Evolutionary conservation across 2,329 filamentous ascomycete species (phyloP).

Genomic region (Aspergillus sp.): DNA sequence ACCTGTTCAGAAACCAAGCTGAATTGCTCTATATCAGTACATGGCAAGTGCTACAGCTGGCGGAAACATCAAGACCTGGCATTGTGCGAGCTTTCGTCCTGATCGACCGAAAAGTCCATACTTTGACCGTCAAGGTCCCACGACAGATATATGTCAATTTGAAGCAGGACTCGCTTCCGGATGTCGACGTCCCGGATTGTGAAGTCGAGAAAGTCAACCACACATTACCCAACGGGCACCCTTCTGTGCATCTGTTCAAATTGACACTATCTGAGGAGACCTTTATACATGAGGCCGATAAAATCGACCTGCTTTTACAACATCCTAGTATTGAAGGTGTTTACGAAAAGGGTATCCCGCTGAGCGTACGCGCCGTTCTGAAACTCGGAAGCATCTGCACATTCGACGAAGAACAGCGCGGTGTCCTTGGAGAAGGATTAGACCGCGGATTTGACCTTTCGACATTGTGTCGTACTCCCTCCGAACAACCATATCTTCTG

Average conservation of each 20-base stretch:
- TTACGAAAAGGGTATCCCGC: constrained; percentile 89
- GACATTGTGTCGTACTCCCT: constrained; percentile 66
- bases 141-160: constrained; percentile 89
- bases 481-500: constrained; percentile 73
- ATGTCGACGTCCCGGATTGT: constrained; percentile 82
- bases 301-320: constrained; percentile 79
- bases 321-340: constrained; percentile 95
- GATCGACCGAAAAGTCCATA: constrained; percentile 89
- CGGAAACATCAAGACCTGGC: constrained; percentile 78
- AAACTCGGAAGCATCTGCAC: constrained; percentile 89
- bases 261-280: constrained; percentile 84
- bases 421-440: constrained; percentile 86
- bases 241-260: constrained; percentile 91
- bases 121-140: constrained; percentile 83
- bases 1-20: constrained; percentile 86
- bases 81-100: constrained; percentile 86
- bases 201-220: constrained; percentile 90
- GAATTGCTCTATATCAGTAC: constrained; percentile 86
- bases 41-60: constrained; percentile 91
- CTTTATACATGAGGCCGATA: constrained; percentile 81
- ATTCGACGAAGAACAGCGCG: constrained; percentile 86
- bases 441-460: constrained; percentile 91
- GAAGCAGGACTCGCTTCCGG: constrained; percentile 80
- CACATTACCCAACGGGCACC: constrained; percentile 90
- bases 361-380: constrained; percentile 82